phyloP scores from a whole-genome alignment of 1,284 basidiomycete species.

The Melampsora larici-populina region DNA sequence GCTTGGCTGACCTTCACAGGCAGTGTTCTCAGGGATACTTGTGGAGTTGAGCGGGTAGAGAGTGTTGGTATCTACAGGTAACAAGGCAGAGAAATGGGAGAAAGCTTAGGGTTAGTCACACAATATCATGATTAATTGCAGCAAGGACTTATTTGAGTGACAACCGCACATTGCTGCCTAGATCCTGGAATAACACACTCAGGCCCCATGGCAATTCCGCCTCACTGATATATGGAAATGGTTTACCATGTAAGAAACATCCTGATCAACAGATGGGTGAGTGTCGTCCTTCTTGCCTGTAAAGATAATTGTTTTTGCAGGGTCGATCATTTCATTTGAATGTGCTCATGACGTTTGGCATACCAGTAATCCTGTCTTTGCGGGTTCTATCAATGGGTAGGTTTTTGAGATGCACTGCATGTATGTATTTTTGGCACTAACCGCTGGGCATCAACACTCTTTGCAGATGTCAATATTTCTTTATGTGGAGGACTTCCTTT shows the following conservation, averaged over 20 bases:
- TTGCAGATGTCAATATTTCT: slow-evolving; percentile 5
- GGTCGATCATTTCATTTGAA: slow-evolving; percentile 9
- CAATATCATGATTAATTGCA: not conserved
- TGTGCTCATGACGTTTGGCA: slow-evolving; percentile 10
- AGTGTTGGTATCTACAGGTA: not conserved
- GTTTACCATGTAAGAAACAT: not conserved
- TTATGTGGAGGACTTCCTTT: slow-evolving; percentile 9
- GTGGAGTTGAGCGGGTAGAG: not conserved
- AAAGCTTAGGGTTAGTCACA: not conserved
- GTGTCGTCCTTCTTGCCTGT: not conserved
- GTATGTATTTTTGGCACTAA: not conserved
- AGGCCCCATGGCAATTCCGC: slow-evolving; percentile 1
- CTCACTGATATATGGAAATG: not conserved
- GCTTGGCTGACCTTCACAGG: not conserved
- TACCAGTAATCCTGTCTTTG: slow-evolving; percentile 9
- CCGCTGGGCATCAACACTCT: not conserved
- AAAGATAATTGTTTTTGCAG: not conserved
- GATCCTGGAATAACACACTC: not conserved
- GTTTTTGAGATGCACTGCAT: not conserved
- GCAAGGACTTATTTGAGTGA: not conserved
- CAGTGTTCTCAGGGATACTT: not conserved
- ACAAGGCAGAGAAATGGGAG: not conserved
- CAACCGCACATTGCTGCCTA: not conserved
- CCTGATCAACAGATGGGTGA: not conserved
- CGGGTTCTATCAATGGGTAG: not conserved